These are phyloP conservation scores for Gossypium raimondii DNA, from an alignment of 345 rosid species.

Conservation along the genomic window DNA sequence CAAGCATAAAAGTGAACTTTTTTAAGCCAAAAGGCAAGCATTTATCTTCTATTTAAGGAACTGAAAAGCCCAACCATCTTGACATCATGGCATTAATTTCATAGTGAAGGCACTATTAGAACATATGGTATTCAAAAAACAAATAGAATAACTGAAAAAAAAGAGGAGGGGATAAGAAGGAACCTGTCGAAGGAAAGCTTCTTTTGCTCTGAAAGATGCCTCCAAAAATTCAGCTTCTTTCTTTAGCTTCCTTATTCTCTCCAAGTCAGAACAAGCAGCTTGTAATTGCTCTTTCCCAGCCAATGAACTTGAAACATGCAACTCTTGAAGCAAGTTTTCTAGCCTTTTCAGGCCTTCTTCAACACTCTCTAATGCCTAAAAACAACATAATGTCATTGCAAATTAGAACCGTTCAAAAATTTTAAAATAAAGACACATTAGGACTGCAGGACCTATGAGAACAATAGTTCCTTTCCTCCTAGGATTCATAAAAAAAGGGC, in stretches of 20 bases:
- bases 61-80: constrained; percentile 7
- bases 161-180: constrained; percentile 17
- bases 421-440: background rate
- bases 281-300: constrained; percentile 83
- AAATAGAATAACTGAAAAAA: background rate
- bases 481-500: background rate
- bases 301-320: constrained; percentile 66
- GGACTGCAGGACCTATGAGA: background rate
- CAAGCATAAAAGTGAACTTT: no score
- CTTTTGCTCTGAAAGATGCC: constrained; percentile 94
- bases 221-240: constrained; percentile 97
- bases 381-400: constrained; percentile 4
- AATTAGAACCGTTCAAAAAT: background rate
- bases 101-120: background rate
- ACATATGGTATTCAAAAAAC: background rate
- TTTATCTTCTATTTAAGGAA: background rate
- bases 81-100: background rate
- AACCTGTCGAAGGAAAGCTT: constrained; percentile 81
- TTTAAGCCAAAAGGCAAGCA: background rate
- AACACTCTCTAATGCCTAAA: constrained; percentile 85
- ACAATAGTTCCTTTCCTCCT: background rate
- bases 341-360: constrained; percentile 80
- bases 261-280: constrained; percentile 97
- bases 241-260: constrained; percentile 91
- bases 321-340: constrained; percentile 75